These are phyloP conservation scores for Penicillium arizonense DNA, from an alignment of 495 filamentous ascomycete species.

Conservation along the genomic window DNA sequence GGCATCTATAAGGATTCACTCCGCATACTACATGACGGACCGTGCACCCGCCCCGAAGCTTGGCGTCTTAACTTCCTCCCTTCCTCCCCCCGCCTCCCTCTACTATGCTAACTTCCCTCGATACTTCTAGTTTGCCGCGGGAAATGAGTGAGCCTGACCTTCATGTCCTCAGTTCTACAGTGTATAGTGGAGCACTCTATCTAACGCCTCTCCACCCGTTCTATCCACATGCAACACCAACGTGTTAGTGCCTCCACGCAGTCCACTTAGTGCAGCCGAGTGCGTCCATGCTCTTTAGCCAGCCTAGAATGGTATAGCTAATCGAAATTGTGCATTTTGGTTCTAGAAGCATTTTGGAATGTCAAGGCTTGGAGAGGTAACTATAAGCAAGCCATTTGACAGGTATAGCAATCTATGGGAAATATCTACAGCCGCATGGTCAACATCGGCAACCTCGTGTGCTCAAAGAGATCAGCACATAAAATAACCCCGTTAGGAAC, in stretches of 20 bases:
- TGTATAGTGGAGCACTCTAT: not conserved
- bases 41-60: conserved; percentile 1
- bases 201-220: not conserved
- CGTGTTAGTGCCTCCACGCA: not conserved
- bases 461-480: not conserved
- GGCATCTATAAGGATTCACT: no score
- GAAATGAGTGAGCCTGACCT: not conserved
- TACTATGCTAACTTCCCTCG: not conserved
- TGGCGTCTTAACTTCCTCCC: not conserved
- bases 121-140: not conserved
- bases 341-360: no score
- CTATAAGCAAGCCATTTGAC: not conserved
- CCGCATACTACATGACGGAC: not conserved
- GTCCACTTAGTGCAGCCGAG: not conserved
- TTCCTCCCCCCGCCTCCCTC: not conserved
- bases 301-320: not conserved
- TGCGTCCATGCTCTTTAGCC: not conserved
- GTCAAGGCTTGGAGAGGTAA: no score
- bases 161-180: not conserved
- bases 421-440: not conserved
- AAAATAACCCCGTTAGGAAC: not conserved
- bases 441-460: not conserved
- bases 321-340: no score
- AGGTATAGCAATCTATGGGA: not conserved
- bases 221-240: not conserved